Base-by-base conservation (phyloP, 169 alveolate genomes). In the Pseudocohnilembus persalinus region DNA sequence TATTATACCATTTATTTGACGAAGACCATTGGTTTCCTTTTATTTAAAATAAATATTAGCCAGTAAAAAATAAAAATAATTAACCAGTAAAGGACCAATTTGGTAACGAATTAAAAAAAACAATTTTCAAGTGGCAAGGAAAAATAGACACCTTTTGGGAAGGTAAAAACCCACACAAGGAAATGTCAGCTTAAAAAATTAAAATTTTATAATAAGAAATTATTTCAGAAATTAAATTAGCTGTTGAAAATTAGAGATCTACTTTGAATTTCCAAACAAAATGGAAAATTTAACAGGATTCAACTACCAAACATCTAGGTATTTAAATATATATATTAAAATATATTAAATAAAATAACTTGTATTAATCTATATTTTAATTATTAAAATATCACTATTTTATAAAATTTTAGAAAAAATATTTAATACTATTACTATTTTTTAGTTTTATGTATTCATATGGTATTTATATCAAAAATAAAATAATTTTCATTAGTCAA, bases 1-100 rank as follows among this genome's bases (percentile, higher is more conserved):
- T 92, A 15, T 82, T 73, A 85, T 92, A 77, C 78, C 68, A 49
- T 49, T 20, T 49, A 11, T 49, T 49, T 49, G 68, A 49, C 68
- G 68, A 49, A 20, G 4, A 4, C 20, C 68, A 49, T 49, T 49
- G 68, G 68, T 49, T 11, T 49, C 68, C 68, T 49, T 49, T 49
- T 20, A 20, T 49, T 11, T 49, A 49, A 4, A 49, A 49, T 49
- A 20, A 49, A 49, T 11, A 49, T 11, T 4, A 49, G 20, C 26
- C 20, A 20, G 20, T 11, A 49, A 49, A 20, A 49, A 49, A 49
- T 20, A 49, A 49, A 49, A 49, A 11, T 4, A 49, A 4, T 11
- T 4, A 20, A 49, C 26, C 4, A 49, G 20, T 49, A 11, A 20
- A 49, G 68, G 68, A n/a, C n/a, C n/a, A n/a, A n/a, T n/a, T n/a